Evolutionary conservation across 495 filamentous ascomycete species (phyloP), one percentile per base, ranked within the genome.

Genomic region (Podospora fimiseda): DNA sequence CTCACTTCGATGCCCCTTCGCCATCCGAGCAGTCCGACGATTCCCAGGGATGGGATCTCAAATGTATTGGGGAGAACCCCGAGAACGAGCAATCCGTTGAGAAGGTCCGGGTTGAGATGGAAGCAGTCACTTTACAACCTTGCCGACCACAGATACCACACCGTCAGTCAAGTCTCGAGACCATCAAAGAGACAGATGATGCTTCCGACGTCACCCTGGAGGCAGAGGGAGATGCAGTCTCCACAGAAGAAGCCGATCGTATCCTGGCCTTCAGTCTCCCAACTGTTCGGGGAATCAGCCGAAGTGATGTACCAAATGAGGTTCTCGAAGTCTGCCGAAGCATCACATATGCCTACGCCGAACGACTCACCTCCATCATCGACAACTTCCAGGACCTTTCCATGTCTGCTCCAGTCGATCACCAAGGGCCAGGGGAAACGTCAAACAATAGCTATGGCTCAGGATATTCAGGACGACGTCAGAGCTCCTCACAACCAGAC

Each of bases 341-440:
- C 44, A n/a, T 47, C 23, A 47, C 44, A 14, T 47, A 47, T 33
- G 44, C 44, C 2, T 47, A 47, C n/a, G 44, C 44, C 13, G 44
- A 47, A 33, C 44, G 23, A 14, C 21, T 47, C 4, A 15, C 44
- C 0, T 9, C 44, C 13, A 14, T 47, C 23, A 16, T 47, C 8
- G 44, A 47, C n/a, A 16, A 11, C 0, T 47, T 47, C 18, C 21
- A 33, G 14, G 21, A 47, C 8, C n/a, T 47, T 3, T 27, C 23
- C 27, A 33, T 11, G 23, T 7, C 4, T n/a, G 22, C 23, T 14
- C 21, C 23, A 47, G 16, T 2, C 7, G 44, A 47, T 5, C 9
- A 41, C 11, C 27, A 33, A 33, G 27, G n/a, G n/a, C n/a, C n/a
- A n/a, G n/a, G n/a, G n/a, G n/a, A n/a, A n/a, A n/a, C n/a, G n/a